Base-by-base conservation (phyloP, 1,139 yeast species). In the Geotrichum macrosporum region DNA sequence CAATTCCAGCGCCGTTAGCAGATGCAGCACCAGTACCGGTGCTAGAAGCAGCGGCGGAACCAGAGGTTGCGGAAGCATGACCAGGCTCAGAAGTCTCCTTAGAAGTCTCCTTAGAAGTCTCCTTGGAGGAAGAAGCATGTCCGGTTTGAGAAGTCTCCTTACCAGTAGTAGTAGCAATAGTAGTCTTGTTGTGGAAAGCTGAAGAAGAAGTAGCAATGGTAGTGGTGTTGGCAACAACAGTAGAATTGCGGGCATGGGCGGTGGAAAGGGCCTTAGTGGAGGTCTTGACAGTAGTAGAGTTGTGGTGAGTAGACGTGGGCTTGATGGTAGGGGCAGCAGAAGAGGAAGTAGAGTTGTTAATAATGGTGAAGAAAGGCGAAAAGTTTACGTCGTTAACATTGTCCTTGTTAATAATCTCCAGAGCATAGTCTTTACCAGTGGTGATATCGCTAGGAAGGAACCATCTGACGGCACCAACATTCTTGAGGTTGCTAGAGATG, bases 401-500 rank as follows among this genome's bases (percentile, higher is more conserved):
- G 41, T 59, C 62, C 19, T 45, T 45, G 50, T 57, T 54, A 40
- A 54, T 54, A 44, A 66, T 66, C 55, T 59, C 62, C 39, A 68
- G 54, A 35, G 68, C 64, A 56, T 68, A 68, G 52, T 59, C 53
- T 35, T 47, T 24, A 34, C 70, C 71, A 43, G 63, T 51, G 40
- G 50, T 38, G 33, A 67, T 43, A 37, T 57, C 53, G 41, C 47
- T 46, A 44, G 72, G 72, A 39, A 68, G 60, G 43, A 55, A 52
- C 72, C 72, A 68, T 48, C 59, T 55, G 42, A 66, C 70, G 41
- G 66, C 62, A 50, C 71, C 72, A 42, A 60, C 60, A 63, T 68
- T 68, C 47, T 58, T 49, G 41, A 66, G 53, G 46, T 55, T 47
- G 48, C 56, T 49, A 51, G 66, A 63, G 54, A 68, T 64, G 48